Percentiles rank a stretch among this genome's conserved stretches.
These are phyloP conservation scores for Hymenoscyphus occultus DNA, from an alignment of 2,329 filamentous ascomycete species.

Conservation along the genomic window DNA sequence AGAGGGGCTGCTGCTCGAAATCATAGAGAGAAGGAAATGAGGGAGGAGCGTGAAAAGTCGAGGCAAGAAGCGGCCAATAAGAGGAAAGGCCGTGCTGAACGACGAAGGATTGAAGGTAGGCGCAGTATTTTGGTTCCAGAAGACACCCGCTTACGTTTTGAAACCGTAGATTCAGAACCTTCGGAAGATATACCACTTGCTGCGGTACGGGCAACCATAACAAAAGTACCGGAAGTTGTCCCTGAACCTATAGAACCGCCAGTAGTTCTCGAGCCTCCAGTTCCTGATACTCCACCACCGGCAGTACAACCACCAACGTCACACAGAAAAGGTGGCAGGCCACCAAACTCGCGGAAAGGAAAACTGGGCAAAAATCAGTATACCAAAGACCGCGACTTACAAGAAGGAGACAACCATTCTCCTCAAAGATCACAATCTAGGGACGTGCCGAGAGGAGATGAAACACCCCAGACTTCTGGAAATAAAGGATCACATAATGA, in stretches of 20 bases:
- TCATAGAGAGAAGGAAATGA: slow-evolving; percentile 61
- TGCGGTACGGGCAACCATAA: slow-evolving; percentile 22
- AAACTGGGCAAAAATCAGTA: slow-evolving; percentile 77
- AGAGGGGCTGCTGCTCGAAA: slow-evolving; percentile 55
- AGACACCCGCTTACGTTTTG: slow-evolving; percentile 33
- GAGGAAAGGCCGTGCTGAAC: slow-evolving; percentile 77
- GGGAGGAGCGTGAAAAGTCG: slow-evolving; percentile 72
- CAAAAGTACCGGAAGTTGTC: slow-evolving; percentile 30
- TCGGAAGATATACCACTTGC: slow-evolving; percentile 64
- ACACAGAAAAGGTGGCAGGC: slow-evolving; percentile 61
- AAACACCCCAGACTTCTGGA: slow-evolving; percentile 48
- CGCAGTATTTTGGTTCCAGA: neutral
- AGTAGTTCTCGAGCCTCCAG: slow-evolving; percentile 44
- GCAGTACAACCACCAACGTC: slow-evolving; percentile 41
- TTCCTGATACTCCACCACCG: slow-evolving; percentile 48
- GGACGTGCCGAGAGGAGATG: slow-evolving; percentile 41
- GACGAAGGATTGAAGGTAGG: slow-evolving; percentile 77
- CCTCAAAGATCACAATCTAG: slow-evolving; percentile 51
- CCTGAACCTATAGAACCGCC: slow-evolving; percentile 42
- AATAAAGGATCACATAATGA: slow-evolving; percentile 39
- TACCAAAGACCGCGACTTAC: slow-evolving; percentile 67
- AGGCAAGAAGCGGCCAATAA: slow-evolving; percentile 73
- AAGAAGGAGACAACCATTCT: slow-evolving; percentile 51
- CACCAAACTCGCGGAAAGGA: slow-evolving; percentile 63
- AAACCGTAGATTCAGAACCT: slow-evolving; percentile 63